Evolutionary conservation across 2,329 filamentous ascomycete genomes (phyloP), one percentile per base, ranked within the genome.

Genomic region (Fusarium sp.): DNA sequence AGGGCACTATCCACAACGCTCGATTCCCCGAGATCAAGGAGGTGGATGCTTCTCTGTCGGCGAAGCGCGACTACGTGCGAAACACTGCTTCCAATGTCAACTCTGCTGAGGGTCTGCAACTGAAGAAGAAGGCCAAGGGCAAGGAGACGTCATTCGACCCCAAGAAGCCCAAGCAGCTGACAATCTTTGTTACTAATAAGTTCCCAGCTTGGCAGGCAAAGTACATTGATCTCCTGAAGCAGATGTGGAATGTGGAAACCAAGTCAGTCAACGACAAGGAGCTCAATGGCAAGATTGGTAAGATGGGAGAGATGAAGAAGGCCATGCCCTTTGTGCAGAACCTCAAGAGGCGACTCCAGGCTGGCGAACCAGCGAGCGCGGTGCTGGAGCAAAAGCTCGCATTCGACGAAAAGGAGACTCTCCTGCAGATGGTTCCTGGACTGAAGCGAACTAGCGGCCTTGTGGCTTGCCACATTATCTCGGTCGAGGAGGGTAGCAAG

Each of bases 261-360:
- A 83, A 91, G 67, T 81, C 83, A 11, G 80, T 91, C 68, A 90
- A 97, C 75, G 92, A 96, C 77, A 97, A 96, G 83, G 88, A 88
- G 57, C 83, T 97, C 45, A 92, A 89, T 74, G 89, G 88, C 70
- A 87, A 89, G 75, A 90, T 97, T 58, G 89, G 88, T 71, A 97
- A 97, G 84, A 85, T 93, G 75, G 89, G 89, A 41, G 92, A 96
- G 81, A 93, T 94, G 86, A 99, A 98, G 88, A 96, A 96, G 82
- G 95, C 94, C 4, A 98, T 98, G 95, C 96, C 96, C 0, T 98
- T 97, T 76, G 90, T 97, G 48, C 94, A 98, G 81, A 81, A 79
- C 9, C 83, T 98, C 62, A 97, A 97, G 90, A 92, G 88, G 79
- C 88, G 92, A 51, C 86, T 99, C 56, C 84, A 93, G 58, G 84